phyloP scores from a whole-genome alignment of 2,329 filamentous ascomycete genomes.

The Rhynchosporium graminicola region DNA sequence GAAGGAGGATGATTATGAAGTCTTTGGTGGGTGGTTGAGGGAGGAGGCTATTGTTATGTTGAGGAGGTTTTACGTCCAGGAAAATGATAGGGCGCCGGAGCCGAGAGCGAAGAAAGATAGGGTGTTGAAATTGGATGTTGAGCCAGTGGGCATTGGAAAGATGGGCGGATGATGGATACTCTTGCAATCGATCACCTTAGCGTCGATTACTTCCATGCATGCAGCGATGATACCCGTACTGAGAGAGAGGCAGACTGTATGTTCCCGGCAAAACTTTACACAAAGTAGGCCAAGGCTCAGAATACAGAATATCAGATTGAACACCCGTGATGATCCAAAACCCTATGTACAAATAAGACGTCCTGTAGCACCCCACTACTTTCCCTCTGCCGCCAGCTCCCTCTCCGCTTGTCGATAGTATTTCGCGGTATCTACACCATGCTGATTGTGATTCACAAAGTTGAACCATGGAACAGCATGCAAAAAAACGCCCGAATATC shows the following conservation, averaged over 20 bases:
- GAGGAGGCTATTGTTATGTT: slow-evolving; percentile 93
- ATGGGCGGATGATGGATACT: slow-evolving; percentile 9
- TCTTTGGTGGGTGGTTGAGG: slow-evolving; percentile 82
- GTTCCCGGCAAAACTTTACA: too few relatives aligned
- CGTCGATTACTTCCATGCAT: background rate
- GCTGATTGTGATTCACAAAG: slow-evolving; percentile 91
- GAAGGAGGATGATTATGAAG: slow-evolving; percentile 77
- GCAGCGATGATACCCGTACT: background rate
- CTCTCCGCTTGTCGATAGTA: slow-evolving; percentile 95
- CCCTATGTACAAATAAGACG: slow-evolving; percentile 24
- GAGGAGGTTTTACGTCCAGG: slow-evolving; percentile 94
- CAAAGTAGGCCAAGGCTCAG: background rate
- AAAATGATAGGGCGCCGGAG: slow-evolving; percentile 72
- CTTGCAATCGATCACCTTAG: background rate
- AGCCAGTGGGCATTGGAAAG: slow-evolving; percentile 31
- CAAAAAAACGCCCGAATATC: slow-evolving; percentile 83
- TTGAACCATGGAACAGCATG: slow-evolving; percentile 96
- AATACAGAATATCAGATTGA: slow-evolving; percentile 14
- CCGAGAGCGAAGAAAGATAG: slow-evolving; percentile 40
- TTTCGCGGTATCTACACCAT: slow-evolving; percentile 97
- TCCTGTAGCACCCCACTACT: slow-evolving; percentile 35
- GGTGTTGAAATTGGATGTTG: slow-evolving; percentile 40
- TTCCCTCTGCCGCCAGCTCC: slow-evolving; percentile 80
- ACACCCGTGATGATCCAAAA: slow-evolving; percentile 16
- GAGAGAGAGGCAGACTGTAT: too few relatives aligned